Evolutionary conservation across 164 flowering plant genomes (phyloP).

Genomic region (Buxus sempervirens): DNA sequence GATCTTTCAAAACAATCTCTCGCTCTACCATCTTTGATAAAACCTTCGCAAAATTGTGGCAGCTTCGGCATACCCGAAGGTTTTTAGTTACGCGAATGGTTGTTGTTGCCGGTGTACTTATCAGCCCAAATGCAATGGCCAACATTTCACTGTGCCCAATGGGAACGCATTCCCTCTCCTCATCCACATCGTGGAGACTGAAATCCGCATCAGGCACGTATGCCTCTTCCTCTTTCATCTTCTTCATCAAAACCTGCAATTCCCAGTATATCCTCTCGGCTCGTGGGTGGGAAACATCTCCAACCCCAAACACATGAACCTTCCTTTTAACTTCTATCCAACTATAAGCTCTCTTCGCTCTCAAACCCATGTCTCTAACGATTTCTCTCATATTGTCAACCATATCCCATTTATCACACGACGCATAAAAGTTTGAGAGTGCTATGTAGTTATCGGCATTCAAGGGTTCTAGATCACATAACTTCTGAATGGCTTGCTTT

Average conservation of each 20-base stretch:
- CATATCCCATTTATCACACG: constrained; percentile 38
- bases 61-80: constrained; percentile 46
- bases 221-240: constrained; percentile 36
- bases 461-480: constrained; percentile 55
- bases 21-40: constrained; percentile 42
- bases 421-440: constrained; percentile 54
- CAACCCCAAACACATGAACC: constrained; percentile 70
- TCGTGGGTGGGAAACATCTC: constrained; percentile 70
- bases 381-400: constrained; percentile 31
- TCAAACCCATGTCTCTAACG: constrained; percentile 57
- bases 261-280: constrained; percentile 54
- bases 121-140: constrained; percentile 64
- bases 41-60: constrained; percentile 50
- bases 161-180: constrained; percentile 58
- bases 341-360: constrained; percentile 49
- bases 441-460: constrained; percentile 59
- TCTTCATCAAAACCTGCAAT: constrained; percentile 41
- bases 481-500: constrained; percentile 42
- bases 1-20: constrained; percentile 66
- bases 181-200: constrained; percentile 65
- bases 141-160: constrained; percentile 71
- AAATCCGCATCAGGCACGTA: constrained; percentile 30
- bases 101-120: constrained; percentile 34
- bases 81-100: constrained; percentile 58
- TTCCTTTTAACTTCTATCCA: constrained; percentile 66